phyloP scores from a whole-genome alignment of 441 rosid genomes.

The Pelargonium citronellum region DNA sequence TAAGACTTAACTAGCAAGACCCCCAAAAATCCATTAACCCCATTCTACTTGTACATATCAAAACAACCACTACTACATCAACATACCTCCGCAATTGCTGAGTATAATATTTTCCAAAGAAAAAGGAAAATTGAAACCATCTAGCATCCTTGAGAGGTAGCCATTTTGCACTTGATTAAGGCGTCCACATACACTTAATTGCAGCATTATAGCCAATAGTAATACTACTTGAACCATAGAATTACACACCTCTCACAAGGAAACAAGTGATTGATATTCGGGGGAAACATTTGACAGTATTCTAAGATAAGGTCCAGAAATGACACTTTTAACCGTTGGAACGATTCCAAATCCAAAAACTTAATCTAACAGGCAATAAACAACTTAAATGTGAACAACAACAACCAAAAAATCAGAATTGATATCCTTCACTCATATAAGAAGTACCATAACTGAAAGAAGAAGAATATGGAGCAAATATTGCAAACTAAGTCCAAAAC shows the following conservation, averaged over 20 bases:
- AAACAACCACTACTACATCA: background rate
- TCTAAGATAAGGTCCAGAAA: background rate
- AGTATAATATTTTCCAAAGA: background rate
- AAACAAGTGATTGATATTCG: too few relatives aligned
- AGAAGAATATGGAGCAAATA: background rate
- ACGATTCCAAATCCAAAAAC: background rate
- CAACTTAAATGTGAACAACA: background rate
- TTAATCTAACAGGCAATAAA: background rate
- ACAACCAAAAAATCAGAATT: background rate
- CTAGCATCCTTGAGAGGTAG: background rate
- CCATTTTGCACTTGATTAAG: too few relatives aligned
- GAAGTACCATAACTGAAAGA: background rate
- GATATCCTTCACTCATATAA: background rate
- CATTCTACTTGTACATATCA: background rate
- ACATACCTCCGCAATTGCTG: background rate
- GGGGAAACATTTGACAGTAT: background rate
- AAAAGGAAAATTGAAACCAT: background rate
- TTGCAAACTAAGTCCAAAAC: background rate
- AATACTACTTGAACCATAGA: background rate
- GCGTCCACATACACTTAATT: too few relatives aligned
- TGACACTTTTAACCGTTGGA: background rate
- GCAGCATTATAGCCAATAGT: background rate
- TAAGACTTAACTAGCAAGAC: background rate
- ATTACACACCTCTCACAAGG: too few relatives aligned
- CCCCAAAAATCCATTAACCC: background rate